Percentiles rank a stretch among this genome's conserved stretches.
Evolutionary conservation across 2,329 filamentous ascomycete genomes (phyloP).

Genomic region (Colletotrichum spinosum): DNA sequence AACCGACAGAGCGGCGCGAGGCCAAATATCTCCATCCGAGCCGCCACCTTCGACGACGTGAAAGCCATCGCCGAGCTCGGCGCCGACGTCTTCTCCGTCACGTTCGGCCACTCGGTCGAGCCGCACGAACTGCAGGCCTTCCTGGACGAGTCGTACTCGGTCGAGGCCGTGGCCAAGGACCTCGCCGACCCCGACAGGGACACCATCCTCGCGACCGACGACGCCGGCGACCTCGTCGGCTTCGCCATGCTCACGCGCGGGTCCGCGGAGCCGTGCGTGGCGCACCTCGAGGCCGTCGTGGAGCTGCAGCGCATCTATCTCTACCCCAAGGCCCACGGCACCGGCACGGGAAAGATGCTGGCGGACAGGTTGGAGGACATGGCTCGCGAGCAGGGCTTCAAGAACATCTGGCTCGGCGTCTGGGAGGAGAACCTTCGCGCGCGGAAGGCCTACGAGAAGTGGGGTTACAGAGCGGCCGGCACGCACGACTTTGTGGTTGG

Average conservation of each 20-base stretch:
- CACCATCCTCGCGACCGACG: conserved; percentile 40
- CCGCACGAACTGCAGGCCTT: conserved; percentile 51
- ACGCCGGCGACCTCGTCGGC: conserved; percentile 46
- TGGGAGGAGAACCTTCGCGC: conserved; percentile 59
- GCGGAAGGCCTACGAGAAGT: conserved; percentile 52
- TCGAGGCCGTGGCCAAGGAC: conserved; percentile 45
- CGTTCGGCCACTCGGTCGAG: conserved; percentile 56
- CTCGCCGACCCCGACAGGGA: conserved; percentile 42
- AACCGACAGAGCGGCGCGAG: neutral
- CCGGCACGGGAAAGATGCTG: conserved; percentile 52
- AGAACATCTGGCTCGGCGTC: conserved; percentile 58
- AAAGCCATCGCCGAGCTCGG: conserved; percentile 49
- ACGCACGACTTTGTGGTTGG: conserved; percentile 56
- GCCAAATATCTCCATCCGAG: neutral
- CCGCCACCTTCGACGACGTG: conserved; percentile 41
- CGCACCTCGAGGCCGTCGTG: conserved; percentile 43
- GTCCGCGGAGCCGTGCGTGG: conserved; percentile 52
- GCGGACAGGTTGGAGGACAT: conserved; percentile 45
- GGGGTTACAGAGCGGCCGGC: conserved; percentile 54
- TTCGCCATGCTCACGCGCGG: conserved; percentile 54
- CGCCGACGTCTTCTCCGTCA: conserved; percentile 49
- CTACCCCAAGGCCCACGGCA: conserved; percentile 47
- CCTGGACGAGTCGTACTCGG: conserved; percentile 51
- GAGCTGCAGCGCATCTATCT: conserved; percentile 60
- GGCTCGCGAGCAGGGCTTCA: conserved; percentile 51